phyloP scores from a whole-genome alignment of 208 protist genomes.

The Strigomonas galati region DNA sequence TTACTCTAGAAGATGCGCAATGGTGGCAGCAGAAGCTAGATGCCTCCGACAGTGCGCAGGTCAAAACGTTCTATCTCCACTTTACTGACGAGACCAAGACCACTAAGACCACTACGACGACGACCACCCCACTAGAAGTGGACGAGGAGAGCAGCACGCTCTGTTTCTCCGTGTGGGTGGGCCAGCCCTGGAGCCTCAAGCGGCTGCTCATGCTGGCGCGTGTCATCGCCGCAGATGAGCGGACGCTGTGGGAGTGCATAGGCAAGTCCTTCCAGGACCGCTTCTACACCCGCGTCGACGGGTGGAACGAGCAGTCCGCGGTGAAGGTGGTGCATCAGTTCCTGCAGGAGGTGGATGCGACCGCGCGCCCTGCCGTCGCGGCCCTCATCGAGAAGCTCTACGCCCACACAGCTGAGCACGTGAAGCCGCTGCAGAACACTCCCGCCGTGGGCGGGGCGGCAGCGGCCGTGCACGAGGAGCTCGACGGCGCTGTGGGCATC shows the following conservation, averaged over 20 bases:
- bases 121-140: neutral
- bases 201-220: constrained; percentile 33
- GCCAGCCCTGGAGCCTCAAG: neutral
- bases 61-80: constrained; percentile 62
- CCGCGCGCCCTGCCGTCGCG: neutral
- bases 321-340: constrained; percentile 64
- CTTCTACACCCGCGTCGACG: constrained; percentile 36
- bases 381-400: constrained; percentile 28
- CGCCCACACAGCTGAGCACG: constrained; percentile 24
- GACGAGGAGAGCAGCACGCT: constrained; percentile 20
- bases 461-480: neutral
- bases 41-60: constrained; percentile 39
- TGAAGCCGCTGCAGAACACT: constrained; percentile 40
- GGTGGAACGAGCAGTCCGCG: constrained; percentile 84
- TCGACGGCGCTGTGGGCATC: neutral
- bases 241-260: constrained; percentile 74
- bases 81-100: constrained; percentile 21
- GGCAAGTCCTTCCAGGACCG: constrained; percentile 23
- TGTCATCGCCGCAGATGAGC: constrained; percentile 60
- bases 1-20: constrained; percentile 15
- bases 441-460: constrained; percentile 2
- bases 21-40: constrained; percentile 47
- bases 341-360: constrained; percentile 13
- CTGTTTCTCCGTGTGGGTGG: neutral
- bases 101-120: too few relatives aligned